Base-by-base conservation (phyloP, 192 early-diverging fungal species). In the Chytriomyces sp. region DNA sequence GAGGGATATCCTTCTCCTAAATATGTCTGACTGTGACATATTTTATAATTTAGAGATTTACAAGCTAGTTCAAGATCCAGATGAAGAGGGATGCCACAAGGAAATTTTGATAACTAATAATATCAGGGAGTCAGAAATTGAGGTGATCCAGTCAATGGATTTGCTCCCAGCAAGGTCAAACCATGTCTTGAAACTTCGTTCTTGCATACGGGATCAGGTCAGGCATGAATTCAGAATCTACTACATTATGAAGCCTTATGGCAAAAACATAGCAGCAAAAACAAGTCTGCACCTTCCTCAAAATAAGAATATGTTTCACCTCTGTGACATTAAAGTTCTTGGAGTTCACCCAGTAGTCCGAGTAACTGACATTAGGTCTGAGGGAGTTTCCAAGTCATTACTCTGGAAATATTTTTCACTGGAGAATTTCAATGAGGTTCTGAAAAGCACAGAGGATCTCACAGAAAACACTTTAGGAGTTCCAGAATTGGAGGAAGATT, bases 341-440 rank as follows among this genome's bases (percentile, higher is more conserved):
- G 86, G 86, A 31, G 86, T 87, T 0, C 75, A 86, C 68, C 86
- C 84, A 14, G 55, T 79, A 0, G 64, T 87, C n/a, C 72, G 79
- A 54, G 74, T 86, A 19, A 78, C 69, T 3, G 86, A 87, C 65
- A 80, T 86, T 65, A 76, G 82, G 28, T 79, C 76, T 52, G 80
- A 85, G 63, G 80, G 75, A 26, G 49, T 80, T 39, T 57, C 62
- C 31, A 84, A 87, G 71, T 65, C 72, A 0, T 53, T 74, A 37
- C 67, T 87, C 19, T 87, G 86, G 86, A 41, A 86, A 32, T 59
- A 81, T 19, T 87, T 87, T 70, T 82, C 78, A 3, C 52, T 87
- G 25, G 57, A 75, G 14, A 17, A 41, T 19, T 84, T 87, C 67
- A 87, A 87, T 63, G 34, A 70, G 17, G 26, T 83, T 26, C 66